phyloP scores from a whole-genome alignment of 2,329 filamentous ascomycete genomes.

The Penicillium thymicola region DNA sequence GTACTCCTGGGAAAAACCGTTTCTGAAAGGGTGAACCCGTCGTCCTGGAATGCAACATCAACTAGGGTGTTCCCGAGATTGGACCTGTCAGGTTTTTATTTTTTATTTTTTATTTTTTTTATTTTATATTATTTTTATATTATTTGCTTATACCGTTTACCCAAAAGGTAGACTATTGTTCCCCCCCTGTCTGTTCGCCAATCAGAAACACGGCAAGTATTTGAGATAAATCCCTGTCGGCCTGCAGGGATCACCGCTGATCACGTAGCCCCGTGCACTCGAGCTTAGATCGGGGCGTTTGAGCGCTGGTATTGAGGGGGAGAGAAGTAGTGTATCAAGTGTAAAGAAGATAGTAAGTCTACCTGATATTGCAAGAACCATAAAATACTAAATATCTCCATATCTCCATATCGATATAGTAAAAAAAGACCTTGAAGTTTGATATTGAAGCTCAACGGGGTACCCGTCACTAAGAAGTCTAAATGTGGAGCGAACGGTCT shows the following conservation, averaged over 20 bases:
- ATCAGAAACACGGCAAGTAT: constrained; percentile 31
- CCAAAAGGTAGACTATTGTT: constrained; percentile 11
- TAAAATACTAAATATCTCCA: background rate
- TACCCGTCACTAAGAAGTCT: constrained; percentile 1
- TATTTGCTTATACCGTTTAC: background rate
- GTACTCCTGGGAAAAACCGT: constrained; percentile 23
- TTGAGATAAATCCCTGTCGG: constrained; percentile 35
- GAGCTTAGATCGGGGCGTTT: constrained; percentile 14
- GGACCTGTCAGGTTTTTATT: constrained; percentile 20
- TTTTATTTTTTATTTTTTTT: background rate
- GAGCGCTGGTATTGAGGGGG: background rate
- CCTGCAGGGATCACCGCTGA: constrained; percentile 29
- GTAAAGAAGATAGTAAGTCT: background rate
- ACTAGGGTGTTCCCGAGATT: constrained; percentile 26
- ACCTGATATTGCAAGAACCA: background rate
- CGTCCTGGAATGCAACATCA: constrained; percentile 24
- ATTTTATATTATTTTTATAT: background rate
- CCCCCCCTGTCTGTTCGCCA: constrained; percentile 20
- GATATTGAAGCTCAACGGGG: background rate
- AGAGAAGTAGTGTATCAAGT: background rate
- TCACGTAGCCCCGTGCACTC: constrained; percentile 19
- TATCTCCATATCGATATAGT: background rate
- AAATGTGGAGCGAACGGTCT: constrained; percentile 35
- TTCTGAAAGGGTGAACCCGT: constrained; percentile 21
- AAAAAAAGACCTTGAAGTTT: too few species aligned